These are phyloP conservation scores for Talaromyces pinophilus DNA, from an alignment of 2,329 filamentous ascomycete genomes.

Conservation along the genomic window DNA sequence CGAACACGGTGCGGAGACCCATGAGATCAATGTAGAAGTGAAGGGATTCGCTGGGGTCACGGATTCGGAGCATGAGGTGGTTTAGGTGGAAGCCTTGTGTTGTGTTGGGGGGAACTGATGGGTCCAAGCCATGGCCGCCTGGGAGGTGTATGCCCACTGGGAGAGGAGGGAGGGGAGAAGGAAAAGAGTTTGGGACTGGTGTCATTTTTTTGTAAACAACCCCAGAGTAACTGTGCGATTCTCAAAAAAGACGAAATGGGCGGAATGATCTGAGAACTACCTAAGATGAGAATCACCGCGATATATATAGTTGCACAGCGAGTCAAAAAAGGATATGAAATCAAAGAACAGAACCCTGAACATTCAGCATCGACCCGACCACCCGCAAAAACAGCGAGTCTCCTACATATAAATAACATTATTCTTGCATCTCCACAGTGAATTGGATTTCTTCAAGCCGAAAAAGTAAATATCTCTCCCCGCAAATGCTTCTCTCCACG, in stretches of 20 bases:
- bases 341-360: not conserved
- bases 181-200: constrained; percentile 9
- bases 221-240: too few relatives aligned
- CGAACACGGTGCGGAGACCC: constrained; percentile 45
- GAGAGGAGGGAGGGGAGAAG: constrained; percentile 8
- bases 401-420: not conserved
- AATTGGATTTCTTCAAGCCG: not conserved
- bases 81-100: constrained; percentile 42
- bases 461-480: not conserved
- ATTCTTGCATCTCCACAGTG: not conserved
- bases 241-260: not conserved
- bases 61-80: constrained; percentile 42
- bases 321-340: not conserved
- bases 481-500: constrained; percentile 1
- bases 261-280: not conserved
- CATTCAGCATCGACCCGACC: not conserved
- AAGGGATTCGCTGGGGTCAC: constrained; percentile 37
- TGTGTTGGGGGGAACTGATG: constrained; percentile 29
- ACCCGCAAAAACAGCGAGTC: not conserved
- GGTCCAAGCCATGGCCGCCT: constrained; percentile 24
- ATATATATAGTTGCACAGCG: not conserved
- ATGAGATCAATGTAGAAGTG: constrained; percentile 43
- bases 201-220: not conserved
- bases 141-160: constrained; percentile 7
- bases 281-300: not conserved